Base-by-base conservation (phyloP, 1,284 basidiomycete species). In the Pyrrhoderma noxium region DNA sequence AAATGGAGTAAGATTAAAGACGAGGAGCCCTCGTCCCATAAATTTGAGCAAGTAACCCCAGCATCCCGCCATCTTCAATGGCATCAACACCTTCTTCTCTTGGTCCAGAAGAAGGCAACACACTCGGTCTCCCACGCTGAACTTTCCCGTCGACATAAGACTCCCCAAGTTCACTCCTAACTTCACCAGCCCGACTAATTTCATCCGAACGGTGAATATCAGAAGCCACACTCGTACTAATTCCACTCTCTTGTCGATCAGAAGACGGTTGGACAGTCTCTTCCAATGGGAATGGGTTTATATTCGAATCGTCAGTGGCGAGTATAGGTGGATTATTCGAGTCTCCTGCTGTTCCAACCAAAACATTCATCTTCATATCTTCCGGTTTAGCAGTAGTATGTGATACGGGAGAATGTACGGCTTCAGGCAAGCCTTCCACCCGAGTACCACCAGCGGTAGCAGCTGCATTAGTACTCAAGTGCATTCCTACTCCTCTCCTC, bases 11-110 rank as follows among this genome's bases (percentile, higher is more conserved):
- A 40, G 8, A 22, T 40, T 18, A 18, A 22, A 40, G 16, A 18
- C 38, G 38, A 16, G 80, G 64, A 7, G 60, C 79, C 55, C 72
- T 74, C 52, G 77, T 72, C 49, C 78, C 80, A 63, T 90, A 91
- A 46, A 91, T 89, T 68, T 89, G 82, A 35, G 83, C 80, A 58
- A 91, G 62, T 58, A 91, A 61, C 25, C 82, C 85, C 53, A 90
- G 67, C 56, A 91, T 82, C 14, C 88, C 89, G 1, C 77, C 73
- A 57, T 75, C 72, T 56, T 66, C 80, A 58, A 83, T 77, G 53
- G 76, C 75, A 44, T 79, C 64, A 3, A 70, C 73, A 11, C 82
- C 79, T 2, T 80, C 80, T 21, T 78, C 76, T 50, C 79, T 73
- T 46, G 56, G 48, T 35, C 49, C 40, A 41, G 54, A 45, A 44